A percentile compares a stretch with the other conserved stretches of the same genome.
Conservation (phyloP, 2,329 filamentous ascomycete genomes). For the Elsinoe ampelina region DNA sequence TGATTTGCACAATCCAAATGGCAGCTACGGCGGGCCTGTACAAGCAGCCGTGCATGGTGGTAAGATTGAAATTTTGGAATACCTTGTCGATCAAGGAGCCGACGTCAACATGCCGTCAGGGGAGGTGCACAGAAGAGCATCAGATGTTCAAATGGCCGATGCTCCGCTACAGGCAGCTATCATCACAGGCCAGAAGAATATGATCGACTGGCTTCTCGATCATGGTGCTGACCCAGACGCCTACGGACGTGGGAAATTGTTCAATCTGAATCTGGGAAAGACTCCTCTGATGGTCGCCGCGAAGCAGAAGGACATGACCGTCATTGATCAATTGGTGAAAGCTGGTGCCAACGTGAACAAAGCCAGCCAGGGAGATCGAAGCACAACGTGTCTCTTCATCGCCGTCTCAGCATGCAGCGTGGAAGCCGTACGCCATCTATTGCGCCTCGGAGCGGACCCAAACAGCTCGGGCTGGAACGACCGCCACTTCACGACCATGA, state of each 20-base stretch:
- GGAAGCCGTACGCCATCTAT: not conserved
- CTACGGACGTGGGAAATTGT: not conserved
- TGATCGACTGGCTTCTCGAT: not conserved
- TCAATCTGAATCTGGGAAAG: too few relatives aligned
- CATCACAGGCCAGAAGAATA: not conserved
- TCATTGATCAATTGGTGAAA: not conserved
- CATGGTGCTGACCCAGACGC: not conserved
- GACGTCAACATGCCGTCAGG: not conserved
- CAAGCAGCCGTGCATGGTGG: not conserved
- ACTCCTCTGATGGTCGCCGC: not conserved
- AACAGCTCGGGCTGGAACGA: not conserved
- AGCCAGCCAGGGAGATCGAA: not conserved
- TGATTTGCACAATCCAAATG: not conserved
- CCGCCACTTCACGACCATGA: not conserved
- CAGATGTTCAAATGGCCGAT: not conserved
- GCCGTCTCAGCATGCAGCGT: not conserved
- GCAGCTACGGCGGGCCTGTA: not conserved
- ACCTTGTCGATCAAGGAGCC: not conserved
- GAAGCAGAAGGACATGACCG: not conserved
- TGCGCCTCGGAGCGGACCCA: not conserved
- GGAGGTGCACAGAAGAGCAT: not conserved
- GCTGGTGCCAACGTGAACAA: not conserved
- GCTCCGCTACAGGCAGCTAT: not conserved
- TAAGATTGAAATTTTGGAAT: not conserved
- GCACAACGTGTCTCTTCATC: not conserved